phyloP scores from a whole-genome alignment of 208 protist genomes.

The Herpetomonas tarakana region DNA sequence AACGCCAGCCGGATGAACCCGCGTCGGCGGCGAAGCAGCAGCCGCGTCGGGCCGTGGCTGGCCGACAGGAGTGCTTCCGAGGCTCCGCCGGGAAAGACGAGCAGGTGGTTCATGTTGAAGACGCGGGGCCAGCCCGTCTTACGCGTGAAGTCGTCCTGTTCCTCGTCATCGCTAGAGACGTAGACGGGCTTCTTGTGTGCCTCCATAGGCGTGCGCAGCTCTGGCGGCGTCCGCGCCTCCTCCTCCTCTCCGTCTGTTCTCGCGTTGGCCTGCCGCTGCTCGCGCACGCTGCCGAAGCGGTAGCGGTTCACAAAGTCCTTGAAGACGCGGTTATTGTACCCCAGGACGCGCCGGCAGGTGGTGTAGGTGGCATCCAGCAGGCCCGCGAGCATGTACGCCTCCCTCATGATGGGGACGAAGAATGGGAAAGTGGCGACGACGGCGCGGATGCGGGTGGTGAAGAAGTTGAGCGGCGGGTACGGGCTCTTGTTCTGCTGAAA shows the following conservation, averaged over 20 bases:
- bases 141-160: conserved; percentile 1
- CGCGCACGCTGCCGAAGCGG: conserved; percentile 2
- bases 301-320: background rate
- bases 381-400: conserved; percentile 48
- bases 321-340: conserved; percentile 25
- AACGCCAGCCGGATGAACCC: conserved; percentile 51
- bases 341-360: conserved; percentile 24
- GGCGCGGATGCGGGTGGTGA: conserved; percentile 25
- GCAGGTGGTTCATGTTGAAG: conserved; percentile 29
- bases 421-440: conserved; percentile 60
- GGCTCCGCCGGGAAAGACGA: conserved; percentile 49
- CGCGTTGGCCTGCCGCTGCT: background rate
- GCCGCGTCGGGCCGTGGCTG: conserved; percentile 21
- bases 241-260: background rate
- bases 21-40: conserved; percentile 44
- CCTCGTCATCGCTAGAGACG: background rate
- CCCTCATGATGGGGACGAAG: conserved; percentile 51
- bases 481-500: background rate
- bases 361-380: conserved; percentile 49
- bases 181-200: background rate
- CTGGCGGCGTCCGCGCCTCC: background rate
- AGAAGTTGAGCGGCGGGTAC: conserved; percentile 3
- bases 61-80: conserved; percentile 43
- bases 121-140: background rate
- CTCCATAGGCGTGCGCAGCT: background rate